These are phyloP conservation scores for Hypoxylon trugodes DNA, from an alignment of 495 filamentous ascomycete genomes.

Conservation along the genomic window DNA sequence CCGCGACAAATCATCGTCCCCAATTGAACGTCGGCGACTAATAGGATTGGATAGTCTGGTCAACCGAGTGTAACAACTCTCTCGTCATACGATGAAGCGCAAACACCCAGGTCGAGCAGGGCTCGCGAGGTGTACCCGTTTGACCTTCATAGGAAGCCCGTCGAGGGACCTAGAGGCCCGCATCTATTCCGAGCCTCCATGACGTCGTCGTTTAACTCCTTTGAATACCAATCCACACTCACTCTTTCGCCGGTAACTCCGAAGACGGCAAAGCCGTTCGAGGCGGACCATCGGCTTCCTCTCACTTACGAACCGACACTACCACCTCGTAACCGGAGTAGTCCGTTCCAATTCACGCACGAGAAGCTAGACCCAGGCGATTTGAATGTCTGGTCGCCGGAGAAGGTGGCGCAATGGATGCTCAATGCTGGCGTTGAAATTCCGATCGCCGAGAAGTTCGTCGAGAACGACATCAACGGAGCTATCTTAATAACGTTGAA, in stretches of 20 bases:
- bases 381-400: slow-evolving; percentile 71
- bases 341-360: slow-evolving; percentile 58
- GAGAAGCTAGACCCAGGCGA: slow-evolving; percentile 65
- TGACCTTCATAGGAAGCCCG: slow-evolving; percentile 59
- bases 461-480: slow-evolving; percentile 89
- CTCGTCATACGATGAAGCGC: slow-evolving; percentile 78
- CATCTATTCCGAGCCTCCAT: slow-evolving; percentile 82
- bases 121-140: slow-evolving; percentile 47
- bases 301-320: slow-evolving; percentile 46
- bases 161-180: slow-evolving; percentile 83
- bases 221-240: slow-evolving; percentile 68
- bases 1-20: neutral
- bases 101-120: slow-evolving; percentile 68
- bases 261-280: slow-evolving; percentile 47
- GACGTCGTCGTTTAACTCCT: slow-evolving; percentile 52
- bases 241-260: slow-evolving; percentile 70
- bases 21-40: slow-evolving; percentile 24
- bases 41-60: slow-evolving; percentile 56
- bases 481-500: slow-evolving; percentile 84
- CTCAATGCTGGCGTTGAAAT: slow-evolving; percentile 73
- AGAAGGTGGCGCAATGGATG: slow-evolving; percentile 86
- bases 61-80: slow-evolving; percentile 76
- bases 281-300: slow-evolving; percentile 47
- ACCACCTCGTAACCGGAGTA: slow-evolving; percentile 47
- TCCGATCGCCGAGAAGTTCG: slow-evolving; percentile 79